Evolutionary conservation across 208 protist genomes (phyloP).

Genomic region (Phytomonas sp.): DNA sequence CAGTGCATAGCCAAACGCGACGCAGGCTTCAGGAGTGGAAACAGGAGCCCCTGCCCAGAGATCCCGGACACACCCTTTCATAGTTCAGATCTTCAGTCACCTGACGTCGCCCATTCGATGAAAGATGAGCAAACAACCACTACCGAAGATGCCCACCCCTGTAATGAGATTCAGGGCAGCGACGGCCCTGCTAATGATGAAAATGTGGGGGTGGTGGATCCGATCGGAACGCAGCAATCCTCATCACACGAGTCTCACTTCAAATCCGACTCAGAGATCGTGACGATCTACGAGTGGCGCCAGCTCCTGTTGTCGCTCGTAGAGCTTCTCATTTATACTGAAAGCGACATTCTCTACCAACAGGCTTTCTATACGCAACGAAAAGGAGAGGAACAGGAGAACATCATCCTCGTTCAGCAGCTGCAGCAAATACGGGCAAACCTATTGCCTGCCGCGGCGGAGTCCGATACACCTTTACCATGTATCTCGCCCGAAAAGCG

Average conservation of each 20-base stretch:
- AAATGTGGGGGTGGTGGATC: neutral
- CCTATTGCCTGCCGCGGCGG: neutral
- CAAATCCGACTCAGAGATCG: conserved; percentile 5
- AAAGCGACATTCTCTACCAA: conserved; percentile 22
- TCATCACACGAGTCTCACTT: neutral
- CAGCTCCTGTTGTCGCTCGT: conserved; percentile 42
- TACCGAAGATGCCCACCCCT: neutral
- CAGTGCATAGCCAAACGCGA: conserved; percentile 4
- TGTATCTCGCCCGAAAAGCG: neutral
- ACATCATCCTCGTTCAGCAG: neutral
- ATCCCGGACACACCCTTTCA: neutral
- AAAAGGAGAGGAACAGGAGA: neutral
- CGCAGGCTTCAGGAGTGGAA: conserved; percentile 8
- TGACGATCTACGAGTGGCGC: conserved; percentile 36
- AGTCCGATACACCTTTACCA: neutral
- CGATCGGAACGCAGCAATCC: conserved; percentile 9
- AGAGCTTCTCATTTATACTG: conserved; percentile 40
- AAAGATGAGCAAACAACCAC: neutral
- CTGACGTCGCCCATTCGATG: neutral
- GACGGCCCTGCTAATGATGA: conserved; percentile 6
- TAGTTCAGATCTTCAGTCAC: neutral
- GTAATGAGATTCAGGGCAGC: conserved; percentile 7
- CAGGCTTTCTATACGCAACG: neutral
- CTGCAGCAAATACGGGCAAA: neutral
- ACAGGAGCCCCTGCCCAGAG: neutral